Percentiles rank a stretch among this genome's conserved stretches.
Conservation (phyloP, 2,329 filamentous ascomycete species). For the Arachnopeziza araneosa region DNA sequence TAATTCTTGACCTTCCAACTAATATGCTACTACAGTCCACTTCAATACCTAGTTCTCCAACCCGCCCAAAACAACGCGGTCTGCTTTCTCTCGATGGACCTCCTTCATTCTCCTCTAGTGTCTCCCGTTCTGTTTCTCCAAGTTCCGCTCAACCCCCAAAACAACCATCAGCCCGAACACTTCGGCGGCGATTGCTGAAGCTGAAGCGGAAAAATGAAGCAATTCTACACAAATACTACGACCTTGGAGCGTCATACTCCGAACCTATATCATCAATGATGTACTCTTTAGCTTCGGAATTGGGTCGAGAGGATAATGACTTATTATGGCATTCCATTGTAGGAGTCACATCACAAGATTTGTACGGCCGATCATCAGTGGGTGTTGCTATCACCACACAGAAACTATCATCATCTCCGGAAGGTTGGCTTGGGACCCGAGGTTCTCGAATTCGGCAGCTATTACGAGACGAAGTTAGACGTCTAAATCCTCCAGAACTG, state of each 20-base stretch:
- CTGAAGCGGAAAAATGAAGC: conserved; percentile 72
- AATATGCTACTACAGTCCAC: conserved; percentile 44
- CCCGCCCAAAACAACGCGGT: conserved; percentile 53
- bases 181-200: conserved; percentile 68
- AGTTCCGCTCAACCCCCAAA: conserved; percentile 54
- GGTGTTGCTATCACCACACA: conserved; percentile 63
- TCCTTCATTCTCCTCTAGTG: conserved; percentile 39
- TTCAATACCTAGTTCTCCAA: conserved; percentile 60
- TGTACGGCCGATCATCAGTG: conserved; percentile 80
- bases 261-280: conserved; percentile 93
- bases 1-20: conserved; percentile 11
- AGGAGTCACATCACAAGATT: conserved; percentile 87
- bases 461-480: conserved; percentile 86
- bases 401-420: conserved; percentile 47
- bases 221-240: conserved; percentile 77
- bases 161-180: conserved; percentile 62
- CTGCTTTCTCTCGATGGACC: conserved; percentile 50
- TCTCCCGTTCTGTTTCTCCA: conserved; percentile 36
- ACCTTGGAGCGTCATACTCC: conserved; percentile 81
- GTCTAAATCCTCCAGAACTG: conserved; percentile 75
- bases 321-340: conserved; percentile 93
- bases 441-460: conserved; percentile 81
- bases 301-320: conserved; percentile 95
- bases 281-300: conserved; percentile 89
- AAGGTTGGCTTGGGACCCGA: conserved; percentile 76